Conservation (phyloP, 1,284 basidiomycete species). For the Ceratobasidium sp. region DNA sequence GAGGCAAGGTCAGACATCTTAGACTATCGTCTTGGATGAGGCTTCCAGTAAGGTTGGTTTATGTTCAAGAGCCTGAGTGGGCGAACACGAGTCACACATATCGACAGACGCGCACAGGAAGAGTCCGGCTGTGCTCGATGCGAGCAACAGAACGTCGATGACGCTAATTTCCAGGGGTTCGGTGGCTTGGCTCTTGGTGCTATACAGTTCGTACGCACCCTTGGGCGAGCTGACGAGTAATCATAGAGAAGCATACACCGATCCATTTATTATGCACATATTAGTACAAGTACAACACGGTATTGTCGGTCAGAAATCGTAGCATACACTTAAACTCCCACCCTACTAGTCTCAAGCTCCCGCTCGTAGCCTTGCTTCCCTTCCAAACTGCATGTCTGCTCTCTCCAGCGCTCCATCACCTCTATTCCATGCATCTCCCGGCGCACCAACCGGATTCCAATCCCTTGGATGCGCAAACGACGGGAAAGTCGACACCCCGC, state of each 20-base stretch:
- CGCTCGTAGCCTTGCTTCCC: constrained; percentile 16
- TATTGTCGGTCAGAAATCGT: not conserved
- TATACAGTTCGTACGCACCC: not conserved
- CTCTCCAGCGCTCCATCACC: not conserved
- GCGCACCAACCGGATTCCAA: constrained; percentile 24
- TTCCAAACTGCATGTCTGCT: constrained; percentile 20
- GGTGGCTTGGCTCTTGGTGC: constrained; percentile 18
- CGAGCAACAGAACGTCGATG: constrained; percentile 2
- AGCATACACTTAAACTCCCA: not conserved
- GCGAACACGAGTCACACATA: not conserved
- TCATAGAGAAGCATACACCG: too few relatives aligned
- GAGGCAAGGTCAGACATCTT: not conserved
- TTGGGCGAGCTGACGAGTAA: not conserved
- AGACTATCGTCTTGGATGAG: too few relatives aligned
- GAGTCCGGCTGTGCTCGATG: constrained; percentile 21
- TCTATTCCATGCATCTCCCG: constrained; percentile 35
- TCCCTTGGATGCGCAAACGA: constrained; percentile 28
- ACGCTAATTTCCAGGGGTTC: constrained; percentile 11
- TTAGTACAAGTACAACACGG: too few relatives aligned
- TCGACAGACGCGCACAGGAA: not conserved
- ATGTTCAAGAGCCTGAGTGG: too few relatives aligned
- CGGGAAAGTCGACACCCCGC: constrained; percentile 18
- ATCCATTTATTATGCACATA: too few relatives aligned
- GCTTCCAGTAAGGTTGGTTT: too few relatives aligned
- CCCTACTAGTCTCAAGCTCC: not conserved